phyloP scores from a whole-genome alignment of 83 land plant genomes.

The Diphasiastrum complanatum region DNA sequence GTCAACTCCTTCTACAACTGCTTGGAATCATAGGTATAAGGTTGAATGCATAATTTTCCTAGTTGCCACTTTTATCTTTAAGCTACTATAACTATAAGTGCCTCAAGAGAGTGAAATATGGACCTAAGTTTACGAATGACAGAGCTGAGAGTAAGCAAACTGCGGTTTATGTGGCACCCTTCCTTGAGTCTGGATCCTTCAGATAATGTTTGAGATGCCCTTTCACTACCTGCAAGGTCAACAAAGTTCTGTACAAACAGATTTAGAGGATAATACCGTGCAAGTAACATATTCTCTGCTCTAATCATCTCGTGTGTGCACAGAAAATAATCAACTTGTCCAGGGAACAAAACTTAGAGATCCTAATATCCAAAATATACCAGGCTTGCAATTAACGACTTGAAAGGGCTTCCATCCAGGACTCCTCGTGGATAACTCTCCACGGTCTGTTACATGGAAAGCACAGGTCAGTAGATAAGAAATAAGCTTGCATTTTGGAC shows the following conservation, averaged over 20 bases:
- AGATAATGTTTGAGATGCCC: constrained; percentile 86
- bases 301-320: not conserved
- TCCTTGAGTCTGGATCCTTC: constrained; percentile 91
- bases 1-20: not conserved
- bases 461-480: no score
- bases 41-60: not conserved
- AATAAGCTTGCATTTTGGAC: no score
- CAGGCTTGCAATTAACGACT: constrained; percentile 77
- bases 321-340: not conserved
- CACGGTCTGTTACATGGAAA: constrained; percentile 55
- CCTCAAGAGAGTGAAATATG: not conserved
- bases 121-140: constrained; percentile 97
- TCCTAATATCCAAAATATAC: constrained; percentile 28
- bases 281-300: not conserved
- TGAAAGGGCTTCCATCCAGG: constrained; percentile 46
- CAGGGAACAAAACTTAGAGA: not conserved
- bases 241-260: constrained; percentile 83
- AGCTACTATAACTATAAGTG: not conserved
- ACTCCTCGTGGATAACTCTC: constrained; percentile 64
- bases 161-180: constrained; percentile 97
- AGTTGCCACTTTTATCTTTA: not conserved
- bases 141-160: constrained; percentile 87
- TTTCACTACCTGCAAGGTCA: constrained; percentile 97
- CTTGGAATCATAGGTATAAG: not conserved
- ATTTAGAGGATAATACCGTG: not conserved